Conservation (phyloP, 1,139 yeast genomes). For the Protomyces arabidopsidicola region DNA sequence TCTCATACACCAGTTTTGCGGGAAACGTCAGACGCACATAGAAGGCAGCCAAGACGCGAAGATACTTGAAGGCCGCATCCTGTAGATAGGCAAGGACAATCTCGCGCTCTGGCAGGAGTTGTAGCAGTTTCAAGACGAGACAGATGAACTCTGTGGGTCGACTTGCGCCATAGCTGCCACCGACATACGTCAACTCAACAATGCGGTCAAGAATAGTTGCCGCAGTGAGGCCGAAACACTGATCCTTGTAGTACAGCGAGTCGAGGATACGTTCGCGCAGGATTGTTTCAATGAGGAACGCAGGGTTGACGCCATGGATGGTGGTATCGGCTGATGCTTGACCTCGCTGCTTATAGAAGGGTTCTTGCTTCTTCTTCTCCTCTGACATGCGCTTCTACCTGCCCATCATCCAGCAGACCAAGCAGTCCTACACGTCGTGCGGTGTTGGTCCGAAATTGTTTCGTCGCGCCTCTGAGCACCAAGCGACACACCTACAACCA, state of each 20-base stretch:
- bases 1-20: slow-evolving; percentile 47
- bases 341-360: slow-evolving; percentile 22
- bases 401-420: no score
- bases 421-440: no score
- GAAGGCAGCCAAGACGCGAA: slow-evolving; percentile 57
- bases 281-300: slow-evolving; percentile 56
- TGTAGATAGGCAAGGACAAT: slow-evolving; percentile 51
- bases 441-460: no score
- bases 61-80: slow-evolving; percentile 59
- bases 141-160: slow-evolving; percentile 63
- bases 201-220: slow-evolving; percentile 51
- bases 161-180: slow-evolving; percentile 51
- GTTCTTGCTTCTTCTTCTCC: slow-evolving; percentile 14
- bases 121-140: slow-evolving; percentile 57
- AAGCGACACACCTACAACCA: no score
- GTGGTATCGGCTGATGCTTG: slow-evolving; percentile 15
- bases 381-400: background rate
- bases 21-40: slow-evolving; percentile 53
- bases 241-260: slow-evolving; percentile 62
- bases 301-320: slow-evolving; percentile 25
- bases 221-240: slow-evolving; percentile 55
- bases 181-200: slow-evolving; percentile 42
- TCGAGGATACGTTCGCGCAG: slow-evolving; percentile 64
- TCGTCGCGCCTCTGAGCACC: no score
- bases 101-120: slow-evolving; percentile 55